phyloP scores from a whole-genome alignment of 2,329 filamentous ascomycete genomes.

The Cryoendolithus antarcticus region DNA sequence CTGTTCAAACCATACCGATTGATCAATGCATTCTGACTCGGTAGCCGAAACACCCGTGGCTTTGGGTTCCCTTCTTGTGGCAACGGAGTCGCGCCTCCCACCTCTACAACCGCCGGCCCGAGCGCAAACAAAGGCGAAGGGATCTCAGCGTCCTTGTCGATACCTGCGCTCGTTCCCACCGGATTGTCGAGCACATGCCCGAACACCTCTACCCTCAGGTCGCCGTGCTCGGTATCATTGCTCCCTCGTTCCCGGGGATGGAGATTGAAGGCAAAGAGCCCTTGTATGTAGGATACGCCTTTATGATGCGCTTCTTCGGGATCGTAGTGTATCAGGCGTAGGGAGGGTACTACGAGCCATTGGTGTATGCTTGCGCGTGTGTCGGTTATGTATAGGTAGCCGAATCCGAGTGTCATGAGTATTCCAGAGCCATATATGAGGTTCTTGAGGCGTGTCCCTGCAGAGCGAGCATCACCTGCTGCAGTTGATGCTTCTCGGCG shows the following conservation, averaged over 20 bases:
- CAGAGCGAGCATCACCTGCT: conserved; percentile 25
- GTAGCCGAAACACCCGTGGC: conserved; percentile 78
- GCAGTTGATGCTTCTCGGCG: conserved; percentile 4
- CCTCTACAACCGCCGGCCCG: conserved; percentile 77
- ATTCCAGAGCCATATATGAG: conserved; percentile 43
- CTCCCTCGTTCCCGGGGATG: conserved; percentile 72
- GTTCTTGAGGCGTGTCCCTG: conserved; percentile 35
- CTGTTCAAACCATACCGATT: conserved; percentile 96
- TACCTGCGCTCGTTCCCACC: conserved; percentile 84
- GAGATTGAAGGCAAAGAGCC: conserved; percentile 61
- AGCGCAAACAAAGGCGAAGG: conserved; percentile 73
- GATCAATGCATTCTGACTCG: conserved; percentile 73
- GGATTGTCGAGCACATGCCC: conserved; percentile 69
- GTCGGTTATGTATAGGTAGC: conserved; percentile 41
- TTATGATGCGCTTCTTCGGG: conserved; percentile 86
- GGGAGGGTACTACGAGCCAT: conserved; percentile 45
- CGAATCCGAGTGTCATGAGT: conserved; percentile 32
- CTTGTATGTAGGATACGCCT: conserved; percentile 59
- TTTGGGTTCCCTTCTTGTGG: conserved; percentile 79
- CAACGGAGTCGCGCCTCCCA: conserved; percentile 79
- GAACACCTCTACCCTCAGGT: conserved; percentile 56
- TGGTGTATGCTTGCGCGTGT: conserved; percentile 42
- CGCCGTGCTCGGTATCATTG: conserved; percentile 37
- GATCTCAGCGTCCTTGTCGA: conserved; percentile 89
- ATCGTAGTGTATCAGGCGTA: conserved; percentile 58